phyloP scores from a whole-genome alignment of 2,329 filamentous ascomycete species.

The Nigrospora osmanthi region DNA sequence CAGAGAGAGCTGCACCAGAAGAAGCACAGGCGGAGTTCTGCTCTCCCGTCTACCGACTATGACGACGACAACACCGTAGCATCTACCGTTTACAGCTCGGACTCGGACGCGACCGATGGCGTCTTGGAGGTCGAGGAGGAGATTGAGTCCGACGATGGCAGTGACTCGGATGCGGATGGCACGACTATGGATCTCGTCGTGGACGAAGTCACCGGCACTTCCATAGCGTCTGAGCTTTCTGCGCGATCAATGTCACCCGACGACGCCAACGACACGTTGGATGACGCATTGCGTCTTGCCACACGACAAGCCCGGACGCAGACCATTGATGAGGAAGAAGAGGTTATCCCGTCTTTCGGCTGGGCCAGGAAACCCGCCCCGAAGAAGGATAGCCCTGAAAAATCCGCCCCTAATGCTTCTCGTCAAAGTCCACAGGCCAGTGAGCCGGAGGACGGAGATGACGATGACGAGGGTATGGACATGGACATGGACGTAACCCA shows the following conservation, averaged over 20 bases:
- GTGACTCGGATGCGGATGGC: constrained; percentile 58
- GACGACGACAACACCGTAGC: constrained; percentile 61
- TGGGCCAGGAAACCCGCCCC: constrained; percentile 55
- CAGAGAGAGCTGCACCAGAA: constrained; percentile 59
- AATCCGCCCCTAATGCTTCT: constrained; percentile 25
- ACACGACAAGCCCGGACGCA: constrained; percentile 68
- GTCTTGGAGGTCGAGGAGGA: constrained; percentile 49
- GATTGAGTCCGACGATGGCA: constrained; percentile 34
- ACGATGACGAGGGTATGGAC: constrained; percentile 29
- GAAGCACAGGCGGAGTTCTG: constrained; percentile 56
- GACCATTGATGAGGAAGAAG: constrained; percentile 57
- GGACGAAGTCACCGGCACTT: constrained; percentile 67
- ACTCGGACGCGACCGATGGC: constrained; percentile 49
- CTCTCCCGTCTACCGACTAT: constrained; percentile 55
- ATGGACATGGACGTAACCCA: constrained; percentile 50
- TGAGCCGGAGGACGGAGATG: constrained; percentile 18
- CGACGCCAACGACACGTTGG: constrained; percentile 65
- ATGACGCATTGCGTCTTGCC: constrained; percentile 71
- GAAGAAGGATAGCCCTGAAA: constrained; percentile 23
- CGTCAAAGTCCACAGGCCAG: constrained; percentile 4
- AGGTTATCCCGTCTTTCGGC: constrained; percentile 68
- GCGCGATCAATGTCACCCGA: constrained; percentile 43
- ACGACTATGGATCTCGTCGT: constrained; percentile 73
- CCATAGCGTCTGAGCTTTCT: constrained; percentile 53
- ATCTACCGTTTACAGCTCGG: constrained; percentile 71